Evolutionary conservation across 768 basidiomycete species (phyloP).

Genomic region (Phaeolepiota aurea): DNA sequence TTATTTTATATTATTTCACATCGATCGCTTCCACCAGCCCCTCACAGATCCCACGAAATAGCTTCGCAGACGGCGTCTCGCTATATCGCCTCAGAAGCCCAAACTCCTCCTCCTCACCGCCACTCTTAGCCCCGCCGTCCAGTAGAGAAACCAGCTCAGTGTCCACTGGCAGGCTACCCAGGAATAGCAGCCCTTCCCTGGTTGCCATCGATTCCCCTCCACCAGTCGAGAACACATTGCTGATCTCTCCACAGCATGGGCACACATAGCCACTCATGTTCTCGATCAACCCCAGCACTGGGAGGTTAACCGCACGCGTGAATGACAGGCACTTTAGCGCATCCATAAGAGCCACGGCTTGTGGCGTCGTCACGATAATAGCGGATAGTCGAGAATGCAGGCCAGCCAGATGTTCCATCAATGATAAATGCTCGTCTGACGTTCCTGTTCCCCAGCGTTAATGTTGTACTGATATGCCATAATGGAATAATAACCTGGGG

Average conservation of each 20-base stretch:
- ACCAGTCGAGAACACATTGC: slow-evolving; percentile 90
- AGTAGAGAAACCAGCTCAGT: slow-evolving; percentile 81
- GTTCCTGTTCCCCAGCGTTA: slow-evolving; percentile 55
- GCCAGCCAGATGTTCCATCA: slow-evolving; percentile 89
- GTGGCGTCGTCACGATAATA: slow-evolving; percentile 93
- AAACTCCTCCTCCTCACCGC: slow-evolving; percentile 26
- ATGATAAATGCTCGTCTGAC: slow-evolving; percentile 95
- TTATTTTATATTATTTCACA: slow-evolving; percentile 1
- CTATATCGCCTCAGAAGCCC: slow-evolving; percentile 53
- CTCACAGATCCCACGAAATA: slow-evolving; percentile 69
- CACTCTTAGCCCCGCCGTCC: slow-evolving; percentile 47
- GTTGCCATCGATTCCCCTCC: slow-evolving; percentile 87
- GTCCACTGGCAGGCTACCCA: slow-evolving; percentile 81
- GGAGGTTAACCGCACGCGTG: slow-evolving; percentile 78
- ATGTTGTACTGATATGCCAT: slow-evolving; percentile 4
- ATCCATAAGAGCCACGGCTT: slow-evolving; percentile 92
- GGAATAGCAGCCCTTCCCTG: slow-evolving; percentile 62
- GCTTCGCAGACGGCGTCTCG: slow-evolving; percentile 56
- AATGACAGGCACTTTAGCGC: slow-evolving; percentile 96
- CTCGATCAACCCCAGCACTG: slow-evolving; percentile 87
- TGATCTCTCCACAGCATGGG: slow-evolving; percentile 93
- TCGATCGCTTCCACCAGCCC: no score
- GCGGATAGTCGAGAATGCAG: slow-evolving; percentile 71
- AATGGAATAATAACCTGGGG: slow-evolving; percentile 63
- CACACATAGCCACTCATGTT: slow-evolving; percentile 99